phyloP scores from a whole-genome alignment of 2,329 filamentous ascomycete species.

The Phaeosphaeriaceae sp. region DNA sequence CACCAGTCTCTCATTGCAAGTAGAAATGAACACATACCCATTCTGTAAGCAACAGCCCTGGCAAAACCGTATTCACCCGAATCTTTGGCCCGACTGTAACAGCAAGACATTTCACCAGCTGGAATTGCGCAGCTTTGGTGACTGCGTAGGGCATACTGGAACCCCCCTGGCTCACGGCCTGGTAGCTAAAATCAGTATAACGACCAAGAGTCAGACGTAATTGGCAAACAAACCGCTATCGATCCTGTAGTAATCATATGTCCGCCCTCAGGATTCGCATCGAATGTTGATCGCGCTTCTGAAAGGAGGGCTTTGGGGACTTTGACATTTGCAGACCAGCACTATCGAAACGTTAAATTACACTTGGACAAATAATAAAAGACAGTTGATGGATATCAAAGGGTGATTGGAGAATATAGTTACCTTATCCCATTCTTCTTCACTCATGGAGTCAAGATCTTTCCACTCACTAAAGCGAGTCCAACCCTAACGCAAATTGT shows the following conservation, averaged over 20 bases:
- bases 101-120: conserved; percentile 71
- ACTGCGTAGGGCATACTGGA: conserved; percentile 75
- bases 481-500: conserved; percentile 59
- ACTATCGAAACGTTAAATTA: conserved; percentile 44
- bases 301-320: conserved; percentile 59
- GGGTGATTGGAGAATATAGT: conserved; percentile 1
- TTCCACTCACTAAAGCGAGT: conserved; percentile 64
- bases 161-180: conserved; percentile 59
- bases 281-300: conserved; percentile 64
- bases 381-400: conserved; percentile 12
- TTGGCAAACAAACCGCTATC: conserved; percentile 56
- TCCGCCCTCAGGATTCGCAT: conserved; percentile 67
- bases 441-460: conserved; percentile 63
- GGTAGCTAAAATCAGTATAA: not conserved
- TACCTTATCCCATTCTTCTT: conserved; percentile 70
- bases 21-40: conserved; percentile 30
- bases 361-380: conserved; percentile 15
- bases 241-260: conserved; percentile 69
- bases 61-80: conserved; percentile 69
- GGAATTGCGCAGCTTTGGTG: conserved; percentile 75
- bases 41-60: conserved; percentile 68
- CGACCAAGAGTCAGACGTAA: conserved; percentile 11
- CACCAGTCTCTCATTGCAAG: not conserved
- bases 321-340: conserved; percentile 68
- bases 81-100: conserved; percentile 67